A percentile compares a stretch with the other conserved stretches of the same genome.
Conservation (phyloP, 2,329 filamentous ascomycete genomes). For the Piedraia hortae region DNA sequence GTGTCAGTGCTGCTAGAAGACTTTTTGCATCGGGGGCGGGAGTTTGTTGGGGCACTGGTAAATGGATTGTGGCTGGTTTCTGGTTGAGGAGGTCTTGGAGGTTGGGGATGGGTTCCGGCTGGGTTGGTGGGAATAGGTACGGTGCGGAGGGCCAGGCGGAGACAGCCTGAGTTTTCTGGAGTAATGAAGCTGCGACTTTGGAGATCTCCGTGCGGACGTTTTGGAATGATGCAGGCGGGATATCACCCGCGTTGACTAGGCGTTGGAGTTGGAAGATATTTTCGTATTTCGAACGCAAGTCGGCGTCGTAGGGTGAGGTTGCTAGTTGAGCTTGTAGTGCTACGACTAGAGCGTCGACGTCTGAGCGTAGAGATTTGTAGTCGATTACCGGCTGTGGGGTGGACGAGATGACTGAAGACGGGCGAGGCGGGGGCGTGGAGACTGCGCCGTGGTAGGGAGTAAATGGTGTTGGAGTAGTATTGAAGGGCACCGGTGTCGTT, state of each 20-base stretch:
- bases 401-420: too few relatives aligned
- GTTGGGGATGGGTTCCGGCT: slow-evolving; percentile 4
- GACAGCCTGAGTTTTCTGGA: too few relatives aligned
- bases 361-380: slow-evolving; percentile 43
- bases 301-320: slow-evolving; percentile 45
- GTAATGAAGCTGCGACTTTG: slow-evolving; percentile 31
- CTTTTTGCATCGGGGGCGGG: too few relatives aligned
- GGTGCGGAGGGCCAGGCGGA: slow-evolving; percentile 5
- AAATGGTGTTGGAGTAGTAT: slow-evolving; percentile 6
- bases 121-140: slow-evolving; percentile 5
- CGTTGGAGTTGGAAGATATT: slow-evolving; percentile 65
- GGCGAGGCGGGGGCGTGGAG: slow-evolving; percentile 2
- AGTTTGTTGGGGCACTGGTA: too few relatives aligned
- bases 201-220: slow-evolving; percentile 66
- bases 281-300: slow-evolving; percentile 52
- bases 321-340: slow-evolving; percentile 47
- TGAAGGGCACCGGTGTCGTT: slow-evolving; percentile 2
- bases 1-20: slow-evolving; percentile 10
- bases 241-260: slow-evolving; percentile 32
- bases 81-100: slow-evolving; percentile 10
- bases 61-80: too few relatives aligned
- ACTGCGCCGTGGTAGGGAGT: slow-evolving; percentile 1
- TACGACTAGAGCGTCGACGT: slow-evolving; percentile 54
- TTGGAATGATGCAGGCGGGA: slow-evolving; percentile 59
- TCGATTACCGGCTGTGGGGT: slow-evolving; percentile 5